phyloP scores from a whole-genome alignment of 345 rosid species.

The Eucalyptus tenuipes region DNA sequence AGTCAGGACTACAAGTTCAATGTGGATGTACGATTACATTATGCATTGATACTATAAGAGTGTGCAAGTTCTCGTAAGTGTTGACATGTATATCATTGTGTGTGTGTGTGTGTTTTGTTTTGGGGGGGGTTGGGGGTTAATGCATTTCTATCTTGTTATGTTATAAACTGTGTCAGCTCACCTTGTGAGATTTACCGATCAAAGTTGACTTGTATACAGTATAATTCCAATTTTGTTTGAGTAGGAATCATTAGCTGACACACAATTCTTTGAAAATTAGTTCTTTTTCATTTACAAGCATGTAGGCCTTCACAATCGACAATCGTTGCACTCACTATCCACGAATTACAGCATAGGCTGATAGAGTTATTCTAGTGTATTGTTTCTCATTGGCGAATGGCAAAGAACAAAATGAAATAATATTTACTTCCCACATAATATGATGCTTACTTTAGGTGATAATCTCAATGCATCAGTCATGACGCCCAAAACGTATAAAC shows the following conservation, averaged over 20 bases:
- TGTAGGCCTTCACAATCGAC: background rate
- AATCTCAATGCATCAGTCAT: background rate
- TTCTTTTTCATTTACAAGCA: background rate
- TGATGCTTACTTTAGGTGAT: background rate
- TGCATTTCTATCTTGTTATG: background rate
- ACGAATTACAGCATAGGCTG: background rate
- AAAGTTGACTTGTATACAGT: background rate
- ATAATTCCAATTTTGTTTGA: background rate
- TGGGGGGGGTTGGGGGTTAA: too few species aligned
- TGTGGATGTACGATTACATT: background rate
- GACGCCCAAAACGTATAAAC: background rate
- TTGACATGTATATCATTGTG: background rate
- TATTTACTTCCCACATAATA: background rate
- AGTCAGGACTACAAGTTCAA: background rate
- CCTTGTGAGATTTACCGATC: background rate
- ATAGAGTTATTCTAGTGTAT: background rate
- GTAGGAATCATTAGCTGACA: background rate
- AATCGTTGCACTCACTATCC: background rate
- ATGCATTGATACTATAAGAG: background rate
- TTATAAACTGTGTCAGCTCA: background rate
- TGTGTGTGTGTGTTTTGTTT: too few species aligned
- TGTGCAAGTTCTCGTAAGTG: background rate
- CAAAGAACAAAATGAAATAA: background rate
- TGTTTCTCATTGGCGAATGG: background rate
- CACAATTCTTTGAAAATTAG: background rate